Base-by-base conservation (phyloP, 1,284 basidiomycete genomes). In the Taiwanofungus camphoratus region DNA sequence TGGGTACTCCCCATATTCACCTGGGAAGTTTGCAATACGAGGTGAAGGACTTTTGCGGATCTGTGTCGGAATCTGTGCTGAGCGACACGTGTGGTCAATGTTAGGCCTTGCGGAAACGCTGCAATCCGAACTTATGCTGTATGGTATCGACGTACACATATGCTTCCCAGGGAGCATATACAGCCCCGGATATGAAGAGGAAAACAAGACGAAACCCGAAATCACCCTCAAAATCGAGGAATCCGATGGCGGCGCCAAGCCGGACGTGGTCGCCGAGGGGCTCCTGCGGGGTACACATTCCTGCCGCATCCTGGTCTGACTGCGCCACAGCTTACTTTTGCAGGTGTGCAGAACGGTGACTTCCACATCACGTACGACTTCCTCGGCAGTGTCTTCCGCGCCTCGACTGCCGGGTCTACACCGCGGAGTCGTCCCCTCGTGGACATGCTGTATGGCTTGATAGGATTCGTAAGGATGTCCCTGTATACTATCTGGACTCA, bases 101-200 rank as follows among this genome's bases (percentile, higher is more conserved):
- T 21, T 55, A 91, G 91, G 87, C 24, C 77, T 97, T 1, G 90
- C 91, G 8, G 94, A 98, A 54, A 75, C 83, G 0, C 71, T 98
- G 15, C 82, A 88, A 12, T 85, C 80, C 35, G 94, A 98, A 59
- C 68, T 94, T 41, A 66, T 82, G 46, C 68, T 96, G 1, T 91
- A 92, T 59, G 76, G 74, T 41, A 88, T 94, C 58, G 68, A 73
- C 34, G 79, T 94, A 1, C 92, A 95, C 55, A 79, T 92, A 41
- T 93, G 84, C 67, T 87, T 92, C 66, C 92, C 93, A 0, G 79
- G 77, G 0, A 93, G 90, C 0, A 96, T 98, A 66, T 76, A 75
- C 47, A 83, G 80, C 0, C 88, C 92, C 0, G 92, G 92, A 0
- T 87, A 76, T 53, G 81, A 83, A 9, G 74, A 79, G 51, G 94